Conservation (phyloP, 78 protist species). For the Creolimax fragrantissima region DNA sequence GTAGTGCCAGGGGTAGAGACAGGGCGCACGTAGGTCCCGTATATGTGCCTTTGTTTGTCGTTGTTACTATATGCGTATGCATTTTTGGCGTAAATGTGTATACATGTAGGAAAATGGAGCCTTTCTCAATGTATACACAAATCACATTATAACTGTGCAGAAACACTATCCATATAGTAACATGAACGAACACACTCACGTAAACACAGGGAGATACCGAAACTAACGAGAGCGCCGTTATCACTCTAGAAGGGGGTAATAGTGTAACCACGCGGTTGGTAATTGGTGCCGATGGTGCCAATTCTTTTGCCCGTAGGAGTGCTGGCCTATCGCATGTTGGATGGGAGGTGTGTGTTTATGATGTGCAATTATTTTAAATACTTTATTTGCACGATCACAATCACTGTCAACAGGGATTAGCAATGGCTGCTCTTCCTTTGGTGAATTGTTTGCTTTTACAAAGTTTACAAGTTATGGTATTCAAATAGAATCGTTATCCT, state of each 20-base stretch:
- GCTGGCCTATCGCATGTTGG: constrained; percentile 5
- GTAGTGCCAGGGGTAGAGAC: neutral
- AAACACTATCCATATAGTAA: too few species aligned
- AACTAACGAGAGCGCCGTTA: neutral
- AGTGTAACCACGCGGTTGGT: neutral
- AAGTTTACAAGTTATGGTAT: too few species aligned
- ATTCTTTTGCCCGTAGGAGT: neutral
- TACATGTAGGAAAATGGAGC: neutral
- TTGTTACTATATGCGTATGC: neutral
- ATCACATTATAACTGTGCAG: neutral
- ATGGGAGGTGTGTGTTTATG: too few species aligned
- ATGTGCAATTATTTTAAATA: too few species aligned
- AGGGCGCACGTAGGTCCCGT: too few species aligned
- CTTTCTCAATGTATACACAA: neutral
- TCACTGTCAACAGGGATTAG: too few species aligned
- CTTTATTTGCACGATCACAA: too few species aligned
- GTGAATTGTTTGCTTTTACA: too few species aligned
- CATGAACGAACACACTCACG: neutral
- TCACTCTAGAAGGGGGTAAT: neutral
- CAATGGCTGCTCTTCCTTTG: too few species aligned
- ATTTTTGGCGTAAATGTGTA: neutral
- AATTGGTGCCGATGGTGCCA: constrained; percentile 17
- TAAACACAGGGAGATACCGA: neutral
- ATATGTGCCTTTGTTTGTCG: neutral
- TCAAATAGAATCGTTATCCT: too few species aligned